These are phyloP conservation scores for Millerozyma acaciae DNA, from an alignment of 805 yeast genomes.

Conservation along the genomic window DNA sequence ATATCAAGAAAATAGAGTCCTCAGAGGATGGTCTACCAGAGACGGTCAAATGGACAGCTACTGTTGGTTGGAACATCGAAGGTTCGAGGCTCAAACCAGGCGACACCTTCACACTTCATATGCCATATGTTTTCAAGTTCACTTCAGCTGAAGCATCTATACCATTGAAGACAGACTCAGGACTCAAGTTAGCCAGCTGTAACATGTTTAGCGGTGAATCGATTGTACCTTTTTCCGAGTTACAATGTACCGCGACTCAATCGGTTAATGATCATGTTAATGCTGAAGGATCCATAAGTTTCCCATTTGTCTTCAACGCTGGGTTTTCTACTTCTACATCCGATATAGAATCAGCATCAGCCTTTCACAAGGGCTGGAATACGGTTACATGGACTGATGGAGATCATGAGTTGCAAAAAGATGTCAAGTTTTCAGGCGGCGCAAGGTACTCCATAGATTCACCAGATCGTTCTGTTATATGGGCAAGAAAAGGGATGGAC, in stretches of 20 bases:
- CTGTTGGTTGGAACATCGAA: conserved; percentile 10
- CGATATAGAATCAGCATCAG: conserved; percentile 11
- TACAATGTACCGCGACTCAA: conserved; percentile 9
- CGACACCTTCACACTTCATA: conserved; percentile 9
- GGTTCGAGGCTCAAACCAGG: conserved; percentile 4
- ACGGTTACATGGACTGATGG: too few relatives aligned
- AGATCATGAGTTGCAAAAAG: conserved; percentile 11
- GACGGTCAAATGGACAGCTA: conserved; percentile 17
- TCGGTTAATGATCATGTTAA: conserved; percentile 1
- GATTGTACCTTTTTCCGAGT: conserved; percentile 2
- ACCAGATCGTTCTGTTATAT: conserved; percentile 7
- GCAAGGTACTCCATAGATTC: conserved; percentile 9
- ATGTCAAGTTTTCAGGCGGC: conserved; percentile 10
- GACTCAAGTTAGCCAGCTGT: conserved; percentile 11
- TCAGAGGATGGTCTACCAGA: too few relatives aligned
- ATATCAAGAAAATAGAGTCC: too few relatives aligned
- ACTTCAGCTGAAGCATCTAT: conserved; percentile 4
- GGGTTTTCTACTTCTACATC: conserved; percentile 14
- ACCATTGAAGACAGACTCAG: conserved; percentile 9
- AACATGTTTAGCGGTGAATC: conserved; percentile 10
- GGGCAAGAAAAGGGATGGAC: conserved; percentile 13
- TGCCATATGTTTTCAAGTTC: conserved; percentile 16
- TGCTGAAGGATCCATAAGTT: conserved; percentile 10
- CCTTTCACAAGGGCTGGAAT: conserved; percentile 6
- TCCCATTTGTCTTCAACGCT: conserved; percentile 15